Base-by-base conservation (phyloP, 768 basidiomycete species). In the Rickenella mellea region DNA sequence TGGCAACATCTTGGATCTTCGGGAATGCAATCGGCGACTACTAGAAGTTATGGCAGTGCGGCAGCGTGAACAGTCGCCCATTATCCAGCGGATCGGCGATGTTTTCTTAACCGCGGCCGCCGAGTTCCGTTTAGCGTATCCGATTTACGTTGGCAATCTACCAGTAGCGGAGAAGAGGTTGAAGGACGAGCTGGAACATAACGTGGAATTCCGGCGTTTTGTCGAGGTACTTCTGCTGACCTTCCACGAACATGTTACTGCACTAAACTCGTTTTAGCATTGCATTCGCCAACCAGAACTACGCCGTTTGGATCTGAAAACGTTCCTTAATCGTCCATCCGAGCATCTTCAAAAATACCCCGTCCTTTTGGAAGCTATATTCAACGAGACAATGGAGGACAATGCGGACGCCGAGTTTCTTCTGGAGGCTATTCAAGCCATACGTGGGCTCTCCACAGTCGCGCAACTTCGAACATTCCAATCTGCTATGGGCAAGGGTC, bases 391-490 rank as follows among this genome's bases (percentile, higher is more conserved):
- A 0, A 77, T 72, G 1, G 70, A 73, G 8, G 85, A 77, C 27
- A 90, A 91, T 52, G 77, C 85, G 0, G 92, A 97, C 54, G 70
- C 68, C 1, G 88, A 91, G 28, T 93, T 81, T 58, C 62, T 96
- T 43, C 62, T 69, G n/a, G 80, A 90, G 52, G 91, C 93, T 2
- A 80, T 89, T 31, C 76, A 78, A 38, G 80, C 88, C 0, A 89
- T 97, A 57, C 80, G 81, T 54, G 83, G 76, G 48, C 62, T 97
- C 43, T 86, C 90, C 48, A 73, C 74, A 5, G 73, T 89, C 4
- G 82, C 87, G 1, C 86, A 90, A 57, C 62, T 96, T 37, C 74
- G 82, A 49, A 87, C 90, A 4, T 97, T 93, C 77, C 92, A 97
- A 57, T 72, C 78, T 30, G 83, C 87, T 1, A 91, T 89, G 82